Evolutionary conservation across 2,329 filamentous ascomycete genomes (phyloP), one percentile per base, ranked within the genome.

Genomic region (Nemania serpens): DNA sequence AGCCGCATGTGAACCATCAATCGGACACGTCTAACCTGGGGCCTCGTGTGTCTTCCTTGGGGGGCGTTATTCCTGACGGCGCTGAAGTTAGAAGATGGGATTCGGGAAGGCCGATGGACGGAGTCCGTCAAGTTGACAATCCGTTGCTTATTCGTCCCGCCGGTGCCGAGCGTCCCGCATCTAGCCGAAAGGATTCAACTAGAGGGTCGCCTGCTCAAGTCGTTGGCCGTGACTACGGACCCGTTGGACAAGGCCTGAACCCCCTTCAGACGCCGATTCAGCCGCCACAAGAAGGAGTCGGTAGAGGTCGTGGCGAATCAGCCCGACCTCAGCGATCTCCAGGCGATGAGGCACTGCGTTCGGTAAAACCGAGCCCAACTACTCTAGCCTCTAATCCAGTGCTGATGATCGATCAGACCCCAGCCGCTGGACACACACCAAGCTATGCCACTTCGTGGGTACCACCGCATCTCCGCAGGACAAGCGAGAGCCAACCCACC

Each of bases 41-140:
- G 10, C 41, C n/a, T n/a, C 45, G 37, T 17, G 37, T 60, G 18
- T 33, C 57, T 33, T 36, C 62, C 3, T 63, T 68, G 6, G 68
- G 68, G 11, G 66, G 56, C 1, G 12, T 70, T 39, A 17, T 65
- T 12, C 68, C 67, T 1, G 63, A 66, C 5, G 69, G 69, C 12
- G 58, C 33, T 2, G 33, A 59, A 50, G 45, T 61, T 5, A 61
- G 25, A 20, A 59, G 42, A 54, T 65, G 63, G 63, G 46, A 53
- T 25, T 17, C 62, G 10, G 43, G 22, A 20, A 43, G 15, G 10
- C 5, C 0, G 17, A n/a, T 15, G 12, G 43, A 20, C 13, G 13
- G 12, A 58, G 11, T 11, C 10, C n/a, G 13, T 12, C 36, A 18
- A 5, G 18, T 42, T 39, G 34, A 34, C 11, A 49, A 48, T 12